Evolutionary conservation across 108 stramenopile species (phyloP).

Genomic region (Schizochytrium sp.): DNA sequence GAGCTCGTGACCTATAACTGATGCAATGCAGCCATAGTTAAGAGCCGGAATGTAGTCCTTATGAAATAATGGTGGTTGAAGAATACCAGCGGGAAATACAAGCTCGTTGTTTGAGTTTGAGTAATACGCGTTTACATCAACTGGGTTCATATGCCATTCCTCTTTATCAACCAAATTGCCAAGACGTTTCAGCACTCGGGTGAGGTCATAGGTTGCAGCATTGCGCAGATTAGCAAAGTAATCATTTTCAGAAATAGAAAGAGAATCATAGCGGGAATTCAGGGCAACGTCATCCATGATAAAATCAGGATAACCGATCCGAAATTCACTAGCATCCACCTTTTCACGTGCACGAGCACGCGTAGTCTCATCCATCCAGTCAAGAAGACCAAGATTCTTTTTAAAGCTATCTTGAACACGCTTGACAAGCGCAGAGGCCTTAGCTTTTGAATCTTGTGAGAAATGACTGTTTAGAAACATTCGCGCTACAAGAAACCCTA

Average conservation of each 20-base stretch:
- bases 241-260: not conserved
- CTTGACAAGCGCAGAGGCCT: conserved; percentile 3
- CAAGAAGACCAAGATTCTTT: not conserved
- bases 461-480: not conserved
- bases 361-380: conserved; percentile 52
- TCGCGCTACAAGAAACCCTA: conserved; percentile 21
- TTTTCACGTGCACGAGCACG: not conserved
- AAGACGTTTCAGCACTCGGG: not conserved
- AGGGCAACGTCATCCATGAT: conserved; percentile 39
- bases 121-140: conserved; percentile 53
- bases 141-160: conserved; percentile 48
- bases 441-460: not conserved
- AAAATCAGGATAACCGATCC: conserved; percentile 51
- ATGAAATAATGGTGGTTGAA: conserved; percentile 26
- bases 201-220: not conserved
- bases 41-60: conserved; percentile 13
- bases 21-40: conserved; percentile 35
- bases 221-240: conserved; percentile 31
- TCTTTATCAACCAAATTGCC: not conserved
- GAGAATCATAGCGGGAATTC: not conserved
- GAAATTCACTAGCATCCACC: not conserved
- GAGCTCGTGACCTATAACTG: conserved; percentile 55
- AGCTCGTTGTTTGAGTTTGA: conserved; percentile 37
- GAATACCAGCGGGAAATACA: conserved; percentile 43
- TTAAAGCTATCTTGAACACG: conserved; percentile 21